A percentile compares a stretch with the other conserved stretches of the same genome.
Conservation (phyloP, 2,329 filamentous ascomycete genomes). For the Corinectria fuckeliana region DNA sequence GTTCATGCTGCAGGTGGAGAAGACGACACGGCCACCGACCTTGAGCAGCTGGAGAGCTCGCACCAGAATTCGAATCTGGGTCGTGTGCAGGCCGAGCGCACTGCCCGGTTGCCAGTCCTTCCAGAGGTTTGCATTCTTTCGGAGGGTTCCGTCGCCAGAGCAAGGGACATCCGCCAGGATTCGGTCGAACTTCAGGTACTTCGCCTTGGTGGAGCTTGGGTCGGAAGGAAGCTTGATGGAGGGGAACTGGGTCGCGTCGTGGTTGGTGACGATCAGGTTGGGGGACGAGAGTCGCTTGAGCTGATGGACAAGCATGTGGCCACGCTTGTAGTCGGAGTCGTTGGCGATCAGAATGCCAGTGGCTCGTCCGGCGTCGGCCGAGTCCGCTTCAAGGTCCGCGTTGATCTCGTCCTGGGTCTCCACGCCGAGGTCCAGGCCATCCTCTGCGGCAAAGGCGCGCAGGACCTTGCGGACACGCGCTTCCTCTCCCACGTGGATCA, state of each 20-base stretch:
- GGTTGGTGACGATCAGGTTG: slow-evolving; percentile 96
- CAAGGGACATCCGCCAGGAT: slow-evolving; percentile 97
- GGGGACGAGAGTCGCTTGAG: slow-evolving; percentile 96
- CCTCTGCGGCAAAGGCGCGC: slow-evolving; percentile 66
- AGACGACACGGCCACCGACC: slow-evolving; percentile 91
- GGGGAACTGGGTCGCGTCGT: slow-evolving; percentile 95
- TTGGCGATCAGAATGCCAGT: slow-evolving; percentile 95
- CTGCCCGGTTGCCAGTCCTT: slow-evolving; percentile 91
- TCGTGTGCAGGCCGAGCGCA: slow-evolving; percentile 83
- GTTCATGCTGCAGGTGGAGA: slow-evolving; percentile 99
- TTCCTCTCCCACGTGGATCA: slow-evolving; percentile 93
- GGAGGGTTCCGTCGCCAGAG: slow-evolving; percentile 90
- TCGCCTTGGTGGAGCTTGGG: slow-evolving; percentile 60
- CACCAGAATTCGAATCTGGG: slow-evolving; percentile 88
- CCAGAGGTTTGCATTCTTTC: slow-evolving; percentile 95
- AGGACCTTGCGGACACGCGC: slow-evolving; percentile 78
- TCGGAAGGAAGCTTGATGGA: slow-evolving; percentile 80
- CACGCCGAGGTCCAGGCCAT: slow-evolving; percentile 58
- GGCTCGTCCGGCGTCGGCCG: slow-evolving; percentile 80
- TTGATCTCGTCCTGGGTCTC: slow-evolving; percentile 56
- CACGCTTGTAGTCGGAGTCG: slow-evolving; percentile 94
- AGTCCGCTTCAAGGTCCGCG: slow-evolving; percentile 62
- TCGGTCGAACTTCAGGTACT: slow-evolving; percentile 94
- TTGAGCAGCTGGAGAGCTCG: slow-evolving; percentile 95
- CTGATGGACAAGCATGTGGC: slow-evolving; percentile 97